Evolutionary conservation across 2,329 filamentous ascomycete species (phyloP).

Genomic region (Zymoseptoria tritici): DNA sequence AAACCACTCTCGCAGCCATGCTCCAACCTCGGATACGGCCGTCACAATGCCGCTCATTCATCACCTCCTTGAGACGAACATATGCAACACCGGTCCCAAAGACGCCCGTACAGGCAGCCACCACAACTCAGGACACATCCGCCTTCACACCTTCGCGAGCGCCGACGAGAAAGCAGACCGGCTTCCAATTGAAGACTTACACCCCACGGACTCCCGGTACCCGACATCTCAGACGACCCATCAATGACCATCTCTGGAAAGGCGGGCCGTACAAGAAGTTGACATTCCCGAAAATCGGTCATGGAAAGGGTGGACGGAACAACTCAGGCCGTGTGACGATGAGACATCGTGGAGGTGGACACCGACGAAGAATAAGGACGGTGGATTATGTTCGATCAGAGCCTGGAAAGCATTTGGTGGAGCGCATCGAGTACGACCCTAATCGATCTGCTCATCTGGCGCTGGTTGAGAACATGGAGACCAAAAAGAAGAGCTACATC

Average conservation of each 20-base stretch:
- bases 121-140: conserved; percentile 21
- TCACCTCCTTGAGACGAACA: conserved; percentile 40
- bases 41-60: conserved; percentile 42
- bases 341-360: conserved; percentile 84
- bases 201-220: conserved; percentile 89
- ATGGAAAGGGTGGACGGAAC: conserved; percentile 88
- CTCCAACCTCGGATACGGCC: conserved; percentile 57
- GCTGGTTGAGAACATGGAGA: conserved; percentile 67
- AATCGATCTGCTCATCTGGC: conserved; percentile 91
- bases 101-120: conserved; percentile 16
- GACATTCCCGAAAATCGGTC: conserved; percentile 87
- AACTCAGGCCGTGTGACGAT: conserved; percentile 79
- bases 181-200: conserved; percentile 65
- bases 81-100: conserved; percentile 42
- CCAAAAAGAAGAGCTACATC: conserved; percentile 77
- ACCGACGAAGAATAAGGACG: conserved; percentile 82
- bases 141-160: conserved; percentile 30
- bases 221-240: conserved; percentile 80
- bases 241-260: conserved; percentile 97
- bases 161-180: conserved; percentile 31
- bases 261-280: conserved; percentile 74
- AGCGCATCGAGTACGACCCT: conserved; percentile 94
- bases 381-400: conserved; percentile 78
- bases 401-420: conserved; percentile 77
- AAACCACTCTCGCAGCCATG: conserved; percentile 40